Percentiles rank a stretch among this genome's conserved stretches.
These are phyloP conservation scores for Hypsizygus marmoreus DNA, from an alignment of 768 basidiomycete genomes.

Conservation along the genomic window DNA sequence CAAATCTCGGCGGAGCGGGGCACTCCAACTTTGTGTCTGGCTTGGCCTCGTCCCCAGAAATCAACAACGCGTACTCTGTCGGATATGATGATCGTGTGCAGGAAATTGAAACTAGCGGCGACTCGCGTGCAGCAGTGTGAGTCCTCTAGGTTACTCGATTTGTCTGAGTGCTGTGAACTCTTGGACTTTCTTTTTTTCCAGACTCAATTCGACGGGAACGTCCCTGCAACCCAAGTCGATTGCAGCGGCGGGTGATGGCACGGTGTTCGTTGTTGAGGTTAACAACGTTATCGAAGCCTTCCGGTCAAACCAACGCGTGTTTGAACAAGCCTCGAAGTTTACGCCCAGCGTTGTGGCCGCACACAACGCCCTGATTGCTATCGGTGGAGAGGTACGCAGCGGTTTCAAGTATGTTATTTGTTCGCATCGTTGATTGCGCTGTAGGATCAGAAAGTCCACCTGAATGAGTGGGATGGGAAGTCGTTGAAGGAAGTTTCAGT, in stretches of 20 bases:
- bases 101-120: slow-evolving; percentile 57
- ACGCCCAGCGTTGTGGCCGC: slow-evolving; percentile 61
- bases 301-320: slow-evolving; percentile 68
- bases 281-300: slow-evolving; percentile 64
- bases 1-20: slow-evolving; percentile 56
- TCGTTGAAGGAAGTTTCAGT: slow-evolving; percentile 54
- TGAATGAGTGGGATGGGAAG: slow-evolving; percentile 75
- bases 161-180: too few species aligned
- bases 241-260: slow-evolving; percentile 58
- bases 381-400: slow-evolving; percentile 71
- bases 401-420: neutral
- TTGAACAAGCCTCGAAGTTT: slow-evolving; percentile 53
- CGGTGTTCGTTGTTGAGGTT: slow-evolving; percentile 67
- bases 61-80: slow-evolving; percentile 60
- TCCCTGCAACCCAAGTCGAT: slow-evolving; percentile 69
- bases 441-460: slow-evolving; percentile 73
- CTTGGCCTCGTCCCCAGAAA: slow-evolving; percentile 47
- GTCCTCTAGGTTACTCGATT: too few species aligned
- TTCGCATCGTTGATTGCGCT: neutral
- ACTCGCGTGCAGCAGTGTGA: too few species aligned
- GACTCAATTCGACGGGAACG: slow-evolving; percentile 53
- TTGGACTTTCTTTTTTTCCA: too few species aligned
- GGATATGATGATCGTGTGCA: slow-evolving; percentile 83
- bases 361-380: slow-evolving; percentile 53
- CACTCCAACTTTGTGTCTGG: slow-evolving; percentile 75